Base-by-base conservation (phyloP, 83 land plant species). In the Isoetes engelmannii region DNA sequence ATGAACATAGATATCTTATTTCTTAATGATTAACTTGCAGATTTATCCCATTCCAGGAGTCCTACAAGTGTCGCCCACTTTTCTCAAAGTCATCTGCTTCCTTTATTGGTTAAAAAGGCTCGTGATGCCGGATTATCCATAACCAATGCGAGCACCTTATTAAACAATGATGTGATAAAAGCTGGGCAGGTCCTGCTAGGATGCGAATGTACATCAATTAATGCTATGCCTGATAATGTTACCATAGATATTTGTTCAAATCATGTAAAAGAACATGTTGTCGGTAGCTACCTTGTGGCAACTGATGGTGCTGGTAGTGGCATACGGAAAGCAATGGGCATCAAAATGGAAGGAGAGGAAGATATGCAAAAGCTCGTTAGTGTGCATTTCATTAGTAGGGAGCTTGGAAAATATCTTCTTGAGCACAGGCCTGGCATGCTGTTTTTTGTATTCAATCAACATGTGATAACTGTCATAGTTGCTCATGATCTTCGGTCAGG, bases 401-500 rank as follows among this genome's bases (percentile, higher is more conserved):
- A 84, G 48, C 88, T 92, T 46, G 94, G 94, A 12, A 56, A 80
- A 37, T 82, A 74, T 59, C 68, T 90, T 54, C 57, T 75, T n/a
- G 67, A 82, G 42, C 54, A 53, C 13, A 83, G 84, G 62, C 97
- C 97, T 15, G 97, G 94, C 54, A 89, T 89, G 94, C 75, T 92
- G 17, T 92, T 81, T 69, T 92, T 92, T 70, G 84, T 92, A 45
- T 92, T 89, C 75, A 92, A 92, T 65, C 77, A 84, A n/a, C 76
- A 74, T 47, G 86, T 82, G 43, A 89, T 92, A 65, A 94, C 91
- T 17, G 94, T 89, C 18, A 84, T 92, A 66, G 94, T 92, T 70
- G 97, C 97, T 46, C 97, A 92, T 81, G 88, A 89, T 74, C 85
- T 92, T 8, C 71, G 81, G 45, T 68, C 82, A 73, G 97, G 97